These are phyloP conservation scores for Citrus glauca DNA, from an alignment of 345 rosid species.

Conservation along the genomic window DNA sequence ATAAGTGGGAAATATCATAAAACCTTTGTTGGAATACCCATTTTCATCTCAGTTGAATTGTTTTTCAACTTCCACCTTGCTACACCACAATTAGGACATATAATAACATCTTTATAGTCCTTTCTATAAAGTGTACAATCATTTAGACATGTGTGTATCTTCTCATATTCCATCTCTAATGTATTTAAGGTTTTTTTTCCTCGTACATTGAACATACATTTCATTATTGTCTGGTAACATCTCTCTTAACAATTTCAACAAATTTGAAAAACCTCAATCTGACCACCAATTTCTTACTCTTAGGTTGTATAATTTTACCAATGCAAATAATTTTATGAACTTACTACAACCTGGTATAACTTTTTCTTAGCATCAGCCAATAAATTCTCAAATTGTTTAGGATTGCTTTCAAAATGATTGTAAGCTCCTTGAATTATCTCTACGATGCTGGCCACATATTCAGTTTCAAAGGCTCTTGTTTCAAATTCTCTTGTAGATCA, in stretches of 20 bases:
- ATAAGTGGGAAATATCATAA: neutral
- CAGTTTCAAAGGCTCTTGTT: no score
- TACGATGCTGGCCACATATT: no score
- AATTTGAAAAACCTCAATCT: neutral
- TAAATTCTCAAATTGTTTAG: no score
- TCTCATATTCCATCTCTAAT: neutral
- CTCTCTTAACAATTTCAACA: neutral
- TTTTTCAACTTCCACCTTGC: neutral
- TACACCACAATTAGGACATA: neutral
- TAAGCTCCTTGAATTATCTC: no score
- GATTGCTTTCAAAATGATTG: no score
- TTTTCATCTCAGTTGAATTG: neutral
- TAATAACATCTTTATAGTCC: neutral
- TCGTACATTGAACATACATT: neutral
- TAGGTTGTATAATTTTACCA: no score
- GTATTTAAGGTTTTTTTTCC: no score
- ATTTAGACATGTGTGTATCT: neutral
- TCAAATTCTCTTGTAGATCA: no score
- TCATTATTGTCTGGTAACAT: neutral
- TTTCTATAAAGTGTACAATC: neutral
- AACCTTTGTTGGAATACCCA: neutral
- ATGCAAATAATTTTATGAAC: neutral
- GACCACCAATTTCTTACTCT: neutral
- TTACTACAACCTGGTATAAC: neutral
- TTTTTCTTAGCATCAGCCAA: neutral